Evolutionary conservation across 1,139 yeast genomes (phyloP), one percentile per base, ranked within the genome.

Genomic region (Trichomonascaceae sp.): DNA sequence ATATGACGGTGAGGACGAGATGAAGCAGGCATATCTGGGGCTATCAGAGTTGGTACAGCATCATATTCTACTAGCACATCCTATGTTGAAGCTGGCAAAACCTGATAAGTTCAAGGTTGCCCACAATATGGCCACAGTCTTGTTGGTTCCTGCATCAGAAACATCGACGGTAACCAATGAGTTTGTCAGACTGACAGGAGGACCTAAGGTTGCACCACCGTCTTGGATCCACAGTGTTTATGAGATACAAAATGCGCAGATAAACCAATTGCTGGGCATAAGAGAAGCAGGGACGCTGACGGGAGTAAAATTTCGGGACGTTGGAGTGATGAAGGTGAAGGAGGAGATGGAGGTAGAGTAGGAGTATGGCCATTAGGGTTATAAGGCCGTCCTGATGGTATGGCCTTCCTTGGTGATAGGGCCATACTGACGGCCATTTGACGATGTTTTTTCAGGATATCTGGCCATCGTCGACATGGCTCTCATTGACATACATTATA

Each of bases 201-300:
- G 96, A 50, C 69, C 74, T 47, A 77, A 79, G 62, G 77, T 84
- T 19, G 75, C 82, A 55, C 78, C 81, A 54, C 90, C 96, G 60
- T 83, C 90, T 61, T 91, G 95, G 90, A 85, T 87, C 51, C 96
- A 90, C 67, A 88, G 96, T 32, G 74, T 80, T 51, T 70, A 64
- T 54, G 71, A 70, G 57, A 57, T 74, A 19, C 59, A 63, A n/a
- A 66, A 68, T 46, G 64, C 58, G 1, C 63, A 66, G 45, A 57
- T 68, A 43, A 43, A 54, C 43, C 61, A 60, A 54, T 58, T 70
- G 48, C 56, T 68, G 46, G 58, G 60, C 32, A 51, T 58, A 55
- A 53, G 59, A 51, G 55, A 57, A n/a, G 62, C 63, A 47, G 59
- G 59, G 51, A 58, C 61, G 50, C 53, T 59, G 19, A 55, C 54